Evolutionary conservation across 2,329 filamentous ascomycete genomes (phyloP), one percentile per base, ranked within the genome.

Genomic region (Taxawa tesnikishii): DNA sequence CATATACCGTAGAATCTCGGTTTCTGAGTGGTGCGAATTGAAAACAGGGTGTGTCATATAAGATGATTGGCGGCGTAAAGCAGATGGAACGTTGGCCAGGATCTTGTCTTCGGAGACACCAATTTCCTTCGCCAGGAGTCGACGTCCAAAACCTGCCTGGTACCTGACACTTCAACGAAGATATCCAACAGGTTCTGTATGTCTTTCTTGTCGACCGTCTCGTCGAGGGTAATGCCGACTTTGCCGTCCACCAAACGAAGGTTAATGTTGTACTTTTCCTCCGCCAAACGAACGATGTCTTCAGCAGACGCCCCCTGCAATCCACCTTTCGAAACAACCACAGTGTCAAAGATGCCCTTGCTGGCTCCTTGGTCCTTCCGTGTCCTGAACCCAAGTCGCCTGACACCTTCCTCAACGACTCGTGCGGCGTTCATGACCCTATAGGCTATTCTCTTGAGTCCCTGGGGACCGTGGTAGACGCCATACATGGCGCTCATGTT

Each of bases 401-500:
- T 59, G 5, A 50, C 52, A 32, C 70, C 63, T 49, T 84, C 76
- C 30, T 52, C 45, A 10, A 56, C 38, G 12, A 46, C 51, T 23
- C 44, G 48, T 15, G 52, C 51, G 49, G 78, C 76, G 16, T 75
- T 72, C 45, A 84, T 73, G 42, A 82, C 72, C 42, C 78, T 74
- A 53, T 87, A 72, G 1, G 88, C 87, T 51, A 94, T 94, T 10
- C 74, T 70, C 58, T 76, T 84, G 31, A 96, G 62, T 12, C 87
- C 85, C 33, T 75, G 59, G 1, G 88, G 88, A 3, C 88, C 88
- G 53, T 96, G 88, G 56, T 94, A 96, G 33, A 94, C 69, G 32
- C 85, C 87, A 52, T 94, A 96, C 63, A 94, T 79, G 33, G 87
- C 84, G 45, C 76, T 88, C 83, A 94, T 94, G 57, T 96, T 96